A percentile compares a stretch with the other conserved stretches of the same genome.
These are phyloP conservation scores for Fusarium sp. DNA, from an alignment of 2,329 filamentous ascomycete genomes.

Conservation along the genomic window DNA sequence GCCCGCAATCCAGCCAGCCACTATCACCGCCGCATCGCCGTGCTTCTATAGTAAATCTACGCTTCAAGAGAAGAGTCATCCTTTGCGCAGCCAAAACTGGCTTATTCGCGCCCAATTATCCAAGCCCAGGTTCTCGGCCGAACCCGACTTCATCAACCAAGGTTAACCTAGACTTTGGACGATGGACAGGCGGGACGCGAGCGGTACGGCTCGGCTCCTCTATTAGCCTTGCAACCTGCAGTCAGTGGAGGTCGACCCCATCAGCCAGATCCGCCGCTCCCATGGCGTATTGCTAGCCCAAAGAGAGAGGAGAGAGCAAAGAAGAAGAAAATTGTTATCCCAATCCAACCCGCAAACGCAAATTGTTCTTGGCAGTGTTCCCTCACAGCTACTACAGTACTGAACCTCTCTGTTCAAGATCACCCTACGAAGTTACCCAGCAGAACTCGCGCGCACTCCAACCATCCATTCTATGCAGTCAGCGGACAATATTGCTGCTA, in stretches of 20 bases:
- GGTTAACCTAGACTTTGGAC: constrained; percentile 25
- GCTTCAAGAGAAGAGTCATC: not conserved
- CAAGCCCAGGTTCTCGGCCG: constrained; percentile 20
- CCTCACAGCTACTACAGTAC: not conserved
- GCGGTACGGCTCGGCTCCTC: constrained; percentile 39
- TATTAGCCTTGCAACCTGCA: constrained; percentile 34
- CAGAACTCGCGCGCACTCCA: not conserved
- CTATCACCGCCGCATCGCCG: not conserved
- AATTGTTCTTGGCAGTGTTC: constrained; percentile 1
- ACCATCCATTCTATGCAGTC: not conserved
- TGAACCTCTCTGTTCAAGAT: not conserved
- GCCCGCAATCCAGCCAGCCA: constrained; percentile 17
- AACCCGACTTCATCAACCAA: constrained; percentile 18
- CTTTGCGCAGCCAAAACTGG: constrained; percentile 7
- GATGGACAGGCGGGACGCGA: constrained; percentile 31
- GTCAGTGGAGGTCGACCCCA: constrained; percentile 15
- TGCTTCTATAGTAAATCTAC: not conserved
- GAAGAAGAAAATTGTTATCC: not conserved
- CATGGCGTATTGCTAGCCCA: constrained; percentile 12
- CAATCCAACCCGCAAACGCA: not conserved
- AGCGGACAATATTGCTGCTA: not conserved
- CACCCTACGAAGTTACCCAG: not conserved
- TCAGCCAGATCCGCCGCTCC: constrained; percentile 26
- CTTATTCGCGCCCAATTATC: not conserved
- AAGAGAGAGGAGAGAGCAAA: not conserved